phyloP scores from a whole-genome alignment of 23 red algal genomes.

The Cyanidioschyzon merolae region DNA sequence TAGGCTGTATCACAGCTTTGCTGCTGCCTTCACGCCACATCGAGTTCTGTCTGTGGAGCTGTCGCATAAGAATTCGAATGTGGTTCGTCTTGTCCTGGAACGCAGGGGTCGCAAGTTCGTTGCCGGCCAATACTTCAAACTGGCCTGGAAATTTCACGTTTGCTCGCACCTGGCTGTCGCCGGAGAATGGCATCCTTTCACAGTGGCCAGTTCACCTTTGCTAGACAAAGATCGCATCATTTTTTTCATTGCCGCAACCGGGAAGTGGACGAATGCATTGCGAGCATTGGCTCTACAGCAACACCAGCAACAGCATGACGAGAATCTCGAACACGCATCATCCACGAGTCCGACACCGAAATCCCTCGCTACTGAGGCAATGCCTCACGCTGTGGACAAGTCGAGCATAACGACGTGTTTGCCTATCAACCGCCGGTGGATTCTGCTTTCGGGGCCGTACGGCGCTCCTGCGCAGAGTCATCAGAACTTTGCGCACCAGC shows the following conservation, averaged over 20 bases:
- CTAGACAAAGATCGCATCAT: not conserved
- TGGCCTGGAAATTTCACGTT: not conserved
- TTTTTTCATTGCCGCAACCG: not conserved
- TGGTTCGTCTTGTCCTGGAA: not conserved
- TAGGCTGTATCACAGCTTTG: not conserved
- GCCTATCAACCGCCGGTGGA: not conserved
- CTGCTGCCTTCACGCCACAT: conserved; percentile 14
- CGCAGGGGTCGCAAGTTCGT: conserved; percentile 3
- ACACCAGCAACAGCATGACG: not conserved
- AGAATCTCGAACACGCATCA: not conserved
- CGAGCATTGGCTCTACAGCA: not conserved
- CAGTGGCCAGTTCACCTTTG: conserved; percentile 2
- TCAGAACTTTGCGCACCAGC: conserved; percentile 13
- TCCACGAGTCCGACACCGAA: no score
- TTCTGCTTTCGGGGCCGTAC: not conserved
- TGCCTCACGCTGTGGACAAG: not conserved
- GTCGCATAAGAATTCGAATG: conserved; percentile 3
- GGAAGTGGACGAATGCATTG: conserved; percentile 12
- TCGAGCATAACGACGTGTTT: not conserved
- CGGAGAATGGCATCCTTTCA: conserved; percentile 9
- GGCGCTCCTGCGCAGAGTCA: conserved; percentile 14
- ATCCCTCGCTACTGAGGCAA: no score
- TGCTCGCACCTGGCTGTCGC: not conserved
- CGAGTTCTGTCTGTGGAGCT: not conserved
- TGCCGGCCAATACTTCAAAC: conserved; percentile 12